Base-by-base conservation (phyloP, 1,284 basidiomycete genomes). In the Rhodotorula sp. region DNA sequence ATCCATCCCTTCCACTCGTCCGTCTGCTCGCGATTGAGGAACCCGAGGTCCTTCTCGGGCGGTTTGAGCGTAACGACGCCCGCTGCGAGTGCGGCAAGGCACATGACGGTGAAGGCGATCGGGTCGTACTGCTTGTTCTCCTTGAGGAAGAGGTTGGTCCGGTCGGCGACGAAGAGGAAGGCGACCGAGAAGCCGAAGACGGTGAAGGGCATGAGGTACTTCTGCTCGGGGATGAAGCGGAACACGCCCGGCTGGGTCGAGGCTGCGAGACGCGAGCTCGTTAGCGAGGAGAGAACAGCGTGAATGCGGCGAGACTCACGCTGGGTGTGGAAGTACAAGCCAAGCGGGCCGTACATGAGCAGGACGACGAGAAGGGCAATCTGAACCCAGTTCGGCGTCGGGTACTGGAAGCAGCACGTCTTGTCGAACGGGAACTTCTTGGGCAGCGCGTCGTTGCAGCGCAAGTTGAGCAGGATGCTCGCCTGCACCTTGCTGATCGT, bases 1-100 rank as follows among this genome's bases (percentile, higher is more conserved):
- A 96, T 96, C 92, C 92, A 95, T 1, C 92, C 92, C 81, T 95
- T 95, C 78, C 78, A 79, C 66, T 96, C 92, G 78, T 96, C 92
- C 0, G 92, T 94, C 81, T 95, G 91, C 64, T 93, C 91, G 64
- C 92, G 85, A 78, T 93, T 94, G 76, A 95, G 83, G 81, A 93
- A 91, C 0, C 93, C 92, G 61, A 90, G 82, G 79, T 95, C 92
- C 77, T 90, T 91, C 66, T 84, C 84, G 76, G 91, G 90, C 41
- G 84, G 86, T 79, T 88, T 88, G 70, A 91, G 82, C 0, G 89
- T 91, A 13, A 81, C 82, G 52, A 92, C 78, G 12, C 92, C 92
- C 16, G 85, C 81, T 16, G 79, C 82, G 19, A 93, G 82, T 45
- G 85, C 83, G 21, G 82, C 75, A n/a, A 90, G 49, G 74, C 82